phyloP scores from a whole-genome alignment of 495 filamentous ascomycete species.

The Tuber brumale region DNA sequence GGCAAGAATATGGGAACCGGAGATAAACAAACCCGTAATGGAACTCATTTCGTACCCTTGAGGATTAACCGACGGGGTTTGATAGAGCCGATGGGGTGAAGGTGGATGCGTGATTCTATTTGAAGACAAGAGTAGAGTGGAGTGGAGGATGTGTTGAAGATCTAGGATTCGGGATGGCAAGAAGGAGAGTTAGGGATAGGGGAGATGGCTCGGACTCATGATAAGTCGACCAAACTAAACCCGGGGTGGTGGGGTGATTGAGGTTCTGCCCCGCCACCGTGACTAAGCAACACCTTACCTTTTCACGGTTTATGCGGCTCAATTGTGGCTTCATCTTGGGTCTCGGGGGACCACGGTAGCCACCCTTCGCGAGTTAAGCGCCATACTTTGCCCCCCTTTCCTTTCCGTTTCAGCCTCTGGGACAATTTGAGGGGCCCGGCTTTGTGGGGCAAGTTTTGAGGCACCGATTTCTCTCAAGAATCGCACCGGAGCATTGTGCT shows the following conservation, averaged over 20 bases:
- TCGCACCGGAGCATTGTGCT: neutral
- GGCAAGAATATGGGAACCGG: slow-evolving; percentile 15
- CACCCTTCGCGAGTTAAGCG: neutral
- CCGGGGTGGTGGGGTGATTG: neutral
- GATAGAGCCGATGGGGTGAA: neutral
- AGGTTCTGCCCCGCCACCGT: neutral
- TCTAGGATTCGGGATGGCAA: neutral
- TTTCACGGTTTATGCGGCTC: neutral
- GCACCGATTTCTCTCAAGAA: neutral
- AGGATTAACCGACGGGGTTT: neutral
- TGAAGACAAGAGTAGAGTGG: neutral
- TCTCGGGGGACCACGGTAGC: neutral
- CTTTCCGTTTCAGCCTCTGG: neutral
- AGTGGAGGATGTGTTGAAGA: neutral
- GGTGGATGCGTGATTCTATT: neutral
- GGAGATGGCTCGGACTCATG: neutral
- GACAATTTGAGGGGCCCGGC: neutral
- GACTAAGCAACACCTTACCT: neutral
- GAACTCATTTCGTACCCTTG: neutral
- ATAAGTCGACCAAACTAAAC: neutral
- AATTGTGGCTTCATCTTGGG: neutral
- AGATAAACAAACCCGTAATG: neutral
- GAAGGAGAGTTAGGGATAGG: neutral
- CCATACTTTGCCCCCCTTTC: neutral
- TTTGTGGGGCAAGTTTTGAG: neutral